Percentiles rank a stretch among this genome's conserved stretches.
These are phyloP conservation scores for Podospora tetraspora DNA, from an alignment of 495 filamentous ascomycete genomes.

Conservation along the genomic window DNA sequence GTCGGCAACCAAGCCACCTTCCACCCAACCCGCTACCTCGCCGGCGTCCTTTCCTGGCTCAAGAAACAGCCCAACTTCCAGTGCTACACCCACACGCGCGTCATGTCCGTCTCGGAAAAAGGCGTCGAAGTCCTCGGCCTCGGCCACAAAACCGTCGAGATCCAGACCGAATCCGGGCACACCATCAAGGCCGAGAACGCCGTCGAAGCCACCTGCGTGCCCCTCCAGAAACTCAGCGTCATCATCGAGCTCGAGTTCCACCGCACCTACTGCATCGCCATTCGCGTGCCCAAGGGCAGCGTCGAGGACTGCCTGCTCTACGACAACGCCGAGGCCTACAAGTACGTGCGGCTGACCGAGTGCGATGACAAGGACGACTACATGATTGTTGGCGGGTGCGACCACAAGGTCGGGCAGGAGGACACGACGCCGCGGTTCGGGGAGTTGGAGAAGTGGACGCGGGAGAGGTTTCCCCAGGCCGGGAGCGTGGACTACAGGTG, in stretches of 20 bases:
- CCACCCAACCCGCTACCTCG: conserved; percentile 53
- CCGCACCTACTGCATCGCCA: conserved; percentile 54
- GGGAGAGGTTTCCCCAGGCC: conserved; percentile 48
- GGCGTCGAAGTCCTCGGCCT: conserved; percentile 33
- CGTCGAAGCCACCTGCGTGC: conserved; percentile 52
- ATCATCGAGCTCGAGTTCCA: conserved; percentile 47
- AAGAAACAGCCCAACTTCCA: conserved; percentile 46
- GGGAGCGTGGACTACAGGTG: conserved; percentile 48
- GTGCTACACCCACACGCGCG: conserved; percentile 49
- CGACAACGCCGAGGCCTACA: conserved; percentile 49
- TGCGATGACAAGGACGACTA: conserved; percentile 53
- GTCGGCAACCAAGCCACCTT: conserved; percentile 51
- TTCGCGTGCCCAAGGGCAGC: conserved; percentile 46
- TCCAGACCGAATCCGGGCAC: conserved; percentile 44
- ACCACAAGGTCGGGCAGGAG: conserved; percentile 58
- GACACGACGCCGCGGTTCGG: conserved; percentile 37
- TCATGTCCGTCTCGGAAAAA: conserved; percentile 44
- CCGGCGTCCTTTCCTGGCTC: conserved; percentile 48
- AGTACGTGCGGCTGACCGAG: conserved; percentile 48
- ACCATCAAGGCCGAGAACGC: conserved; percentile 45
- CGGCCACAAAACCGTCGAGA: conserved; percentile 35
- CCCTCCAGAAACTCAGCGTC: conserved; percentile 50
- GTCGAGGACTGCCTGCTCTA: conserved; percentile 53
- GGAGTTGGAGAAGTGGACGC: conserved; percentile 48
- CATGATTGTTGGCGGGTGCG: conserved; percentile 52